Base-by-base conservation (phyloP, 768 basidiomycete genomes). In the Boletus rex-veris region DNA sequence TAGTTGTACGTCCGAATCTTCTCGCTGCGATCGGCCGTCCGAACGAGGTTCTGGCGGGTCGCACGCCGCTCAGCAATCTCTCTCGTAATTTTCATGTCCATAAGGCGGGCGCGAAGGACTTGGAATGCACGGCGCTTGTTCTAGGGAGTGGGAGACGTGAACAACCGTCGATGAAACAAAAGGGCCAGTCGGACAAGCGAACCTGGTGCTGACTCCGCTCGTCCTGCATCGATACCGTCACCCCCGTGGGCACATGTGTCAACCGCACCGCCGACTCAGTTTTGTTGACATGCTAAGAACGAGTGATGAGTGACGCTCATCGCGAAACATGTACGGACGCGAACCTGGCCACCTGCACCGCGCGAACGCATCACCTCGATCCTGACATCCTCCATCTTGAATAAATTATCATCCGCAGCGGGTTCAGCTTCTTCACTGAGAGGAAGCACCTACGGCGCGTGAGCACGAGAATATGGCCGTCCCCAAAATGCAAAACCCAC, bases 221-320 rank as follows among this genome's bases (percentile, higher is more conserved):
- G 64, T 99, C 95, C 74, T 99, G 97, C 91, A 98, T 98, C 8
- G 93, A 94, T 9, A 98, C 96, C 1, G 88, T 89, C 50, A 98
- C 86, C 0, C 96, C 94, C 4, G 92, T 90, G 1, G 97, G 96
- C 14, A 89, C 73, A 63, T 99, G 97, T 0, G 93, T 96, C 42
- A 98, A 71, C 1, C 97, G 86, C 19, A 99, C 94, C 3, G 97
- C 96, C 3, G 96, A 98, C 72, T 99, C 97, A 0, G 97, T 98
- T 78, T 88, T 92, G 74, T 99, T 99, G 64, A 98, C 97, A 72
- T 98, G 96, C 88, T 98, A 54, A 5, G 12, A n/a, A 42, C 1
- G n/a, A 11, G 7, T 3, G 19, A 40, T 36, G 18, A 35, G 36
- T 30, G 36, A 44, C 35, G 49, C 18, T n/a, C 11, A 21, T 14